Base-by-base conservation (phyloP, 2,329 filamentous ascomycete species). In the Polychaeton citri region DNA sequence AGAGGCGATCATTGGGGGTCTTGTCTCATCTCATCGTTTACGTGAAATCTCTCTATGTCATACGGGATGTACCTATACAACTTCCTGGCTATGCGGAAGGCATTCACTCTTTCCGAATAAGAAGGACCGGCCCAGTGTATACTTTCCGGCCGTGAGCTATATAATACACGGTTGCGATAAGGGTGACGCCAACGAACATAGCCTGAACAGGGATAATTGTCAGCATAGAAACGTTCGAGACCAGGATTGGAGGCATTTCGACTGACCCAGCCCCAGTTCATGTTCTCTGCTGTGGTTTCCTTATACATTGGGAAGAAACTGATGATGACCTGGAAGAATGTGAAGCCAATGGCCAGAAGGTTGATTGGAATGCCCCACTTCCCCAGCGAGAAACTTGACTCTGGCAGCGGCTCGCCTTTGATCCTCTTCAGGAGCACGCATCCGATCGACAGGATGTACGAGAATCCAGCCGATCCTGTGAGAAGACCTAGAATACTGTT, bases 401-500 rank as follows among this genome's bases (percentile, higher is more conserved):
- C 41, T 2, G 50, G 50, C 5, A 51, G 37, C 16, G 36, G 26
- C 21, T 48, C 38, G 13, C 45, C 42, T n/a, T 36, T 38, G 18
- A 51, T 21, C 24, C 48, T 43, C 30, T 41, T 41, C 8, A 26
- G 21, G 8, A 26, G 21, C 21, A 26, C 21, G 21, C 21, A 26
- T 8, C 21, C 21, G 21, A 26, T 26, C 16, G 50, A 52, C 20
- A 58, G 47, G 19, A 54, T 45, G 39, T 59, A 59, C 4, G 53
- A 58, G n/a, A n/a, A n/a, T n/a, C n/a, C n/a, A n/a, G n/a, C n/a
- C n/a, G n/a, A n/a, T n/a, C n/a, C n/a, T 12, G 44, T 47, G 39
- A 58, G 48, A 16, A 59, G 49, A 3, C 50, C 54, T 2, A 53
- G 47, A 1, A 54, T 45, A 0, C 51, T 53, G 38, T 58, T 58